A percentile compares a stretch with the other conserved stretches of the same genome.
These are phyloP conservation scores for Diplodia intermedia DNA, from an alignment of 2,329 filamentous ascomycete genomes.

Conservation along the genomic window DNA sequence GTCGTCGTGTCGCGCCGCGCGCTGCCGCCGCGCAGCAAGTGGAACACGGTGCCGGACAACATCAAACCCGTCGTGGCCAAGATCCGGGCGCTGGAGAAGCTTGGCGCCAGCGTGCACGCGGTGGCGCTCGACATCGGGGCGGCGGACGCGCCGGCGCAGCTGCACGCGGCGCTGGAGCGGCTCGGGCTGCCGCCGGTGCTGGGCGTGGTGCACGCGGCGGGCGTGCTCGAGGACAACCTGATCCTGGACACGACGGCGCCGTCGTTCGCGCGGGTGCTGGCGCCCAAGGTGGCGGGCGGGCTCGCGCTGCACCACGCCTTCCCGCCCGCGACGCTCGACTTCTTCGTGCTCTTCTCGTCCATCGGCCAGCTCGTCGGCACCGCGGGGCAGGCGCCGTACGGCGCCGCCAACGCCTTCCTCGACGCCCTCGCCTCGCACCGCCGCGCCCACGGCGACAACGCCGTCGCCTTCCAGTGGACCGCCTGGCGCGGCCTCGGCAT, in stretches of 20 bases:
- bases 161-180: slow-evolving; percentile 41
- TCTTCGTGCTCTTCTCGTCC: slow-evolving; percentile 34
- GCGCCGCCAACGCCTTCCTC: slow-evolving; percentile 36
- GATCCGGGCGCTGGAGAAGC: slow-evolving; percentile 37
- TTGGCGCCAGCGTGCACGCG: slow-evolving; percentile 42
- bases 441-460: slow-evolving; percentile 49
- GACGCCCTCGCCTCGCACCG: slow-evolving; percentile 35
- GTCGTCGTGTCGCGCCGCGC: slow-evolving; percentile 50
- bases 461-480: slow-evolving; percentile 54
- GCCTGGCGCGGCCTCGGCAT: slow-evolving; percentile 53
- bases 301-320: slow-evolving; percentile 41
- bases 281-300: slow-evolving; percentile 44
- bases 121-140: slow-evolving; percentile 48
- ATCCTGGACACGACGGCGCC: slow-evolving; percentile 43
- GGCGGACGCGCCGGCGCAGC: slow-evolving; percentile 36
- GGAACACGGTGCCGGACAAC: slow-evolving; percentile 37
- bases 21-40: slow-evolving; percentile 47
- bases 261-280: slow-evolving; percentile 45
- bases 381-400: slow-evolving; percentile 34
- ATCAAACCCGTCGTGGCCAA: slow-evolving; percentile 34
- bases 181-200: slow-evolving; percentile 50
- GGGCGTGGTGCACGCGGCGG: slow-evolving; percentile 53
- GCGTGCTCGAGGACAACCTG: slow-evolving; percentile 49
- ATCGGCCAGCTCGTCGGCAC: slow-evolving; percentile 32
- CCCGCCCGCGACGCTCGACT: slow-evolving; percentile 42